Conservation (phyloP, 2,329 filamentous ascomycete genomes). For the Hirsutella thompsonii region DNA sequence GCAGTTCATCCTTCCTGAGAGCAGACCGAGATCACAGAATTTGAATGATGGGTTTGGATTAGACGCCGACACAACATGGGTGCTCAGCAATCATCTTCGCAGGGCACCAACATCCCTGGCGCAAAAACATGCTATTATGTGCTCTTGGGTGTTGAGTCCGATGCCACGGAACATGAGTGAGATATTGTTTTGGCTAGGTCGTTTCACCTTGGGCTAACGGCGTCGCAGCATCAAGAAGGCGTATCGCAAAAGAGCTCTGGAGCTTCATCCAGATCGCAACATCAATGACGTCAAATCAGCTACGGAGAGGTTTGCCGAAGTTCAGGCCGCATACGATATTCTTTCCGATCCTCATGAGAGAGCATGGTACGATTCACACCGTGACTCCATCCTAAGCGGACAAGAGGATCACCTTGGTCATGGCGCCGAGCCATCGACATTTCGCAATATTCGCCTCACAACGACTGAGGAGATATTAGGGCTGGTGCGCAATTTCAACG, state of each 20-base stretch:
- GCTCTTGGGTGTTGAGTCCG: constrained; percentile 58
- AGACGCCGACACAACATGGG: constrained; percentile 27
- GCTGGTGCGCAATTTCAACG: constrained; percentile 70
- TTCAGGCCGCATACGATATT: constrained; percentile 91
- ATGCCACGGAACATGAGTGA: constrained; percentile 72
- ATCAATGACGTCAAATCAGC: constrained; percentile 72
- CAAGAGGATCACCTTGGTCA: constrained; percentile 31
- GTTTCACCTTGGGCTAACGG: neutral
- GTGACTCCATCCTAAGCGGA: constrained; percentile 67
- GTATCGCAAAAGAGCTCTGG: constrained; percentile 80
- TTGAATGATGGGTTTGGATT: no score
- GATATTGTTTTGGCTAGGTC: constrained; percentile 9
- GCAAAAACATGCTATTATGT: constrained; percentile 79
- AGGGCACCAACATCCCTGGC: constrained; percentile 12
- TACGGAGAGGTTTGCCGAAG: constrained; percentile 76
- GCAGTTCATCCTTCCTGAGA: no score
- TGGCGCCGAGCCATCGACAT: constrained; percentile 42
- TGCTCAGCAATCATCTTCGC: constrained; percentile 37
- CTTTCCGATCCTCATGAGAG: constrained; percentile 90
- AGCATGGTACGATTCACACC: constrained; percentile 95
- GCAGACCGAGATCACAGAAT: no score
- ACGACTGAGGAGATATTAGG: constrained; percentile 67
- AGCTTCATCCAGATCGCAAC: constrained; percentile 92
- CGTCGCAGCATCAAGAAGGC: constrained; percentile 70
- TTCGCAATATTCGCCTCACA: constrained; percentile 60